These are phyloP conservation scores for Hericium rajendrae DNA, from an alignment of 768 basidiomycete species.

Conservation along the genomic window DNA sequence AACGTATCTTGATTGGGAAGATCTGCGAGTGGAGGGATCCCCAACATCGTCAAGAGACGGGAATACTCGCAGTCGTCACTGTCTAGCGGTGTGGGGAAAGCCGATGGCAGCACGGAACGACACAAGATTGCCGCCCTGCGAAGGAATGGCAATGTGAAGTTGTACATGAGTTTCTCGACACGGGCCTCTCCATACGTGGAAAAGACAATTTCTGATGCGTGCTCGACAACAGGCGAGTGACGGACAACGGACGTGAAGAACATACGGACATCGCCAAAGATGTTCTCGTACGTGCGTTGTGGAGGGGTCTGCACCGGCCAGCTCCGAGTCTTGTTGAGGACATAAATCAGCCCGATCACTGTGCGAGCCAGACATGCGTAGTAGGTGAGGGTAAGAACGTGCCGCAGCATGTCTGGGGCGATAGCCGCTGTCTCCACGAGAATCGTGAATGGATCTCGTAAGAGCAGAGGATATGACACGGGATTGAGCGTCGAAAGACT, in stretches of 20 bases:
- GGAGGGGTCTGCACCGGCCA: conserved; percentile 30
- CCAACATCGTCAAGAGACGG: conserved; percentile 64
- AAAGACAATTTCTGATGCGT: conserved; percentile 71
- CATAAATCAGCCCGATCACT: conserved; percentile 77
- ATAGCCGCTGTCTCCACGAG: conserved; percentile 87
- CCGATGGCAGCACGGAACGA: conserved; percentile 58
- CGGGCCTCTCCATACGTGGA: conserved; percentile 74
- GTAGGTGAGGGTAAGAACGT: conserved; percentile 82
- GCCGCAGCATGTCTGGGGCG: conserved; percentile 80
- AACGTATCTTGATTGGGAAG: conserved; percentile 77
- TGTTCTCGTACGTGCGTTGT: conserved; percentile 49
- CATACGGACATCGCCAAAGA: conserved; percentile 81
- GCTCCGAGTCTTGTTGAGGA: conserved; percentile 63
- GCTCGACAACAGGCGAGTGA: conserved; percentile 81
- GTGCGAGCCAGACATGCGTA: conserved; percentile 84
- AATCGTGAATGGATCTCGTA: conserved; percentile 84
- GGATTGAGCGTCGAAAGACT: conserved; percentile 76
- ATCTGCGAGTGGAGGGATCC: conserved; percentile 70
- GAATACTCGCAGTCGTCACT: conserved; percentile 61
- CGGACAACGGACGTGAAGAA: conserved; percentile 89
- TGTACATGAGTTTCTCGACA: conserved; percentile 79
- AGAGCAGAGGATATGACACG: conserved; percentile 76
- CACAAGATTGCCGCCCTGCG: conserved; percentile 81
- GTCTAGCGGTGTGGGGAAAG: conserved; percentile 37
- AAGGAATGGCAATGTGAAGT: conserved; percentile 87